Percentiles rank a stretch among this genome's conserved stretches.
phyloP scores from a whole-genome alignment of 768 basidiomycete species.

The Lactarius indigo region DNA sequence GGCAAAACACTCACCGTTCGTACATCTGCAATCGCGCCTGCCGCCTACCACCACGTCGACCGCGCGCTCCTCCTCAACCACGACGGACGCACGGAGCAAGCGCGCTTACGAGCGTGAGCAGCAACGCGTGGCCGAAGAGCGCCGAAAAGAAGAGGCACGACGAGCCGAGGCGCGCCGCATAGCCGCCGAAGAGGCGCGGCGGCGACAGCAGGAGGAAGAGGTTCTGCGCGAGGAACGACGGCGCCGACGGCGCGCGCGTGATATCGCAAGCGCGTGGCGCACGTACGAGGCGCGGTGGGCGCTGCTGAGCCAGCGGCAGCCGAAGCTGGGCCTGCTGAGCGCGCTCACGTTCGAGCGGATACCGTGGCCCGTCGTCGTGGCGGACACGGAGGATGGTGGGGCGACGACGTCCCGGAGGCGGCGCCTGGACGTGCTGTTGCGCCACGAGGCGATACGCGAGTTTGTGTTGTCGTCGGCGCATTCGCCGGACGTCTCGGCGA shows the following conservation, averaged over 20 bases:
- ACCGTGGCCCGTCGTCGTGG: conserved; percentile 63
- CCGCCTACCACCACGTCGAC: not conserved
- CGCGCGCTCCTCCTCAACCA: not conserved
- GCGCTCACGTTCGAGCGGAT: conserved; percentile 55
- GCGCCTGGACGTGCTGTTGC: conserved; percentile 46
- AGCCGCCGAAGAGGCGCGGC: conserved; percentile 43
- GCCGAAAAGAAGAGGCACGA: conserved; percentile 10
- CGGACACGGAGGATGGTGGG: conserved; percentile 24
- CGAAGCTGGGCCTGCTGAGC: conserved; percentile 48
- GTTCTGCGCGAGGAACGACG: conserved; percentile 48
- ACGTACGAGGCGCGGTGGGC: conserved; percentile 42
- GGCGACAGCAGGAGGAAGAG: conserved; percentile 37
- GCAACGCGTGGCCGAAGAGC: conserved; percentile 13
- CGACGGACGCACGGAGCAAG: not conserved
- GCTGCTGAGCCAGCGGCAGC: conserved; percentile 55
- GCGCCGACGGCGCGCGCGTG: conserved; percentile 36
- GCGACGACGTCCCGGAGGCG: conserved; percentile 26
- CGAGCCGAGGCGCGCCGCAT: conserved; percentile 14
- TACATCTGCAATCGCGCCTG: not conserved
- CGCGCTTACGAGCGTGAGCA: conserved; percentile 2
- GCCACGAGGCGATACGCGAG: conserved; percentile 44
- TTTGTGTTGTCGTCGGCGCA: conserved; percentile 66
- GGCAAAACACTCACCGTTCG: not conserved
- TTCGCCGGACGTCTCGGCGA: conserved; percentile 52
- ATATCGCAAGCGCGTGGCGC: conserved; percentile 34